Evolutionary conservation across 495 filamentous ascomycete genomes (phyloP).

Genomic region (Annulohypoxylon moriforme): DNA sequence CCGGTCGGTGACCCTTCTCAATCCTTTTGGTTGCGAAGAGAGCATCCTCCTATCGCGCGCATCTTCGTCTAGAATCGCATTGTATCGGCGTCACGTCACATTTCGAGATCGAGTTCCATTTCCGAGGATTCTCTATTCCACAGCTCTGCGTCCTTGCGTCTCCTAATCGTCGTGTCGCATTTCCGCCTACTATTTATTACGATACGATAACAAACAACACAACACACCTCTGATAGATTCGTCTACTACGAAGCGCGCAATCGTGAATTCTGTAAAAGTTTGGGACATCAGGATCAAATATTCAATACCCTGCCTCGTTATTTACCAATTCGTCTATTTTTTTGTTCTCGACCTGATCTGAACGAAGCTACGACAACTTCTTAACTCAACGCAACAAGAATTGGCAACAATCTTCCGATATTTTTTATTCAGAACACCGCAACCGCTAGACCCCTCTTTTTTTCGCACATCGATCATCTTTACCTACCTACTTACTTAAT

Average conservation of each 20-base stretch:
- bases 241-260: conserved; percentile 36
- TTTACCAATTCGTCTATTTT: conserved; percentile 6
- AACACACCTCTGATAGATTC: conserved; percentile 47
- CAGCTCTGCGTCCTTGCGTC: conserved; percentile 33
- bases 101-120: conserved; percentile 26
- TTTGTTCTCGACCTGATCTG: conserved; percentile 26
- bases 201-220: conserved; percentile 22
- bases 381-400: conserved; percentile 16
- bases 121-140: conserved; percentile 21
- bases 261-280: conserved; percentile 21
- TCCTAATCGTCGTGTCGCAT: conserved; percentile 36
- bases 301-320: conserved; percentile 33
- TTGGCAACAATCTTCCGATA: conserved; percentile 23
- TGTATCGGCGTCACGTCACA: conserved; percentile 37
- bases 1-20: conserved; percentile 31
- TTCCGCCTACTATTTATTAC: conserved; percentile 15
- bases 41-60: conserved; percentile 15
- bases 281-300: conserved; percentile 27
- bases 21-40: conserved; percentile 27
- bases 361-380: conserved; percentile 39
- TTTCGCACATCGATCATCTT: conserved; percentile 18
- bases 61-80: conserved; percentile 42
- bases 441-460: conserved; percentile 23
- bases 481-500: conserved; percentile 30
- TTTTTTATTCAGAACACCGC: conserved; percentile 30